Conservation (phyloP, 75 land plant genomes). For the Picea glauca region DNA sequence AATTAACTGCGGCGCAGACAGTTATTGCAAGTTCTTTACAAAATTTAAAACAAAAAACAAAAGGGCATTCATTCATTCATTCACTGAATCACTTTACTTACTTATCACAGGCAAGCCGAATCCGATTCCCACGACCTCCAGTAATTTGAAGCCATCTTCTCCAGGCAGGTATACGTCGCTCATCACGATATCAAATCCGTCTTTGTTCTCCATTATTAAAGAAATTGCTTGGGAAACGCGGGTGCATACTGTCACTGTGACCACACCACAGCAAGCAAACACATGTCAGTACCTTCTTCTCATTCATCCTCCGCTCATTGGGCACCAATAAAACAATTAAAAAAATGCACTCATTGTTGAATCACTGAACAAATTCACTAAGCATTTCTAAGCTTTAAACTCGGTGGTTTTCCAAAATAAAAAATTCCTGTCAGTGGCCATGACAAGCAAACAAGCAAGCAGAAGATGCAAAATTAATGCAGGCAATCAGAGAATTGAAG, state of each 20-base stretch:
- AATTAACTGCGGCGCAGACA: not conserved
- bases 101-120: constrained; percentile 47
- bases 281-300: not conserved
- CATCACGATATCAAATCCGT: constrained; percentile 20
- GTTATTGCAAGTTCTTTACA: not conserved
- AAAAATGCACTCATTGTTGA: too few relatives aligned
- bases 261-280: not conserved
- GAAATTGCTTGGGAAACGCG: constrained; percentile 18
- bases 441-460: too few relatives aligned
- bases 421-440: too few relatives aligned
- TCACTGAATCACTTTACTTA: not conserved
- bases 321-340: too few relatives aligned
- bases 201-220: constrained; percentile 9
- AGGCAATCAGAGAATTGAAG: not conserved
- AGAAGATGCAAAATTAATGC: too few relatives aligned
- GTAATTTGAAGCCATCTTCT: constrained; percentile 43
- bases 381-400: too few relatives aligned
- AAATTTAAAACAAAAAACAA: not conserved
- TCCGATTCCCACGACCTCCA: constrained; percentile 34
- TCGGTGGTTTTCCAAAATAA: not conserved
- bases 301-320: too few relatives aligned
- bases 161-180: constrained; percentile 29
- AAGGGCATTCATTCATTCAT: not conserved
- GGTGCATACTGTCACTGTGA: constrained; percentile 28
- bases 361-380: too few relatives aligned